These are phyloP conservation scores for Monilinia fructicola DNA, from an alignment of 2,329 filamentous ascomycete species.

Conservation along the genomic window DNA sequence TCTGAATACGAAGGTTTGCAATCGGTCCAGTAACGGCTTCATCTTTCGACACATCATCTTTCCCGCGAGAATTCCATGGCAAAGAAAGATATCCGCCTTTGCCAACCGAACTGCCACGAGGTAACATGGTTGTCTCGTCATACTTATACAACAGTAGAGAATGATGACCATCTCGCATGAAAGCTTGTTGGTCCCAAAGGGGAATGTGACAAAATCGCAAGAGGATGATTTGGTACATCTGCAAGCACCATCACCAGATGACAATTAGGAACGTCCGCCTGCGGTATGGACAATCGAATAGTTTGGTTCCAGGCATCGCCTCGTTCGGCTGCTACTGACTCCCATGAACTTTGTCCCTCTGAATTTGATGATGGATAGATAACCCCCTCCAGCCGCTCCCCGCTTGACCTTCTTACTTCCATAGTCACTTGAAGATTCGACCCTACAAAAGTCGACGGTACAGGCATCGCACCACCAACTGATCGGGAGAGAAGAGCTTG, in stretches of 20 bases:
- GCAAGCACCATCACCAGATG: slow-evolving; percentile 90
- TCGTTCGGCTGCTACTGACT: slow-evolving; percentile 75
- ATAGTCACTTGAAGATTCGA: slow-evolving; percentile 83
- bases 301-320: slow-evolving; percentile 87
- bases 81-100: slow-evolving; percentile 85
- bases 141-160: slow-evolving; percentile 82
- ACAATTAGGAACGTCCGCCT: slow-evolving; percentile 75
- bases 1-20: slow-evolving; percentile 75
- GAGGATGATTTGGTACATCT: slow-evolving; percentile 82
- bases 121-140: slow-evolving; percentile 81
- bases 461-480: slow-evolving; percentile 71
- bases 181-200: slow-evolving; percentile 88
- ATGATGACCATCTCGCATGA: slow-evolving; percentile 82
- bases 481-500: slow-evolving; percentile 69
- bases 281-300: slow-evolving; percentile 74
- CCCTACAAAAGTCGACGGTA: slow-evolving; percentile 61
- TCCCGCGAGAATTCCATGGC: slow-evolving; percentile 72
- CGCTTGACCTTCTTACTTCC: slow-evolving; percentile 77
- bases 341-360: slow-evolving; percentile 78
- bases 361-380: slow-evolving; percentile 85
- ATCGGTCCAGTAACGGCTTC: slow-evolving; percentile 73
- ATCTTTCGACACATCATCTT: slow-evolving; percentile 67
- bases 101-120: slow-evolving; percentile 60
- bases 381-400: slow-evolving; percentile 82
- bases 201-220: slow-evolving; percentile 92